Evolutionary conservation across 441 rosid species (phyloP).

Genomic region (Dalechampia spathulata): DNA sequence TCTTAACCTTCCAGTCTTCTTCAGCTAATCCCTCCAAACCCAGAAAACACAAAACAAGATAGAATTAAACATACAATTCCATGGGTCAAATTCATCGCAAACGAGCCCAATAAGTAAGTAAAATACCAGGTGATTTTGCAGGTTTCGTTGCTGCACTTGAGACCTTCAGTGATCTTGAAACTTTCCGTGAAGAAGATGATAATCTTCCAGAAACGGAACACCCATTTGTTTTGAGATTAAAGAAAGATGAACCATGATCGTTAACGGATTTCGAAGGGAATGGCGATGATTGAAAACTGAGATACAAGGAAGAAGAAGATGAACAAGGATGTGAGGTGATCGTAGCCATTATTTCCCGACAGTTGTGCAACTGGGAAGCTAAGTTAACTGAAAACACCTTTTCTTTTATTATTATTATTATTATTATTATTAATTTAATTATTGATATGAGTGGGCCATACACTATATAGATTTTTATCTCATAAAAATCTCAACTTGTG

Average conservation of each 20-base stretch:
- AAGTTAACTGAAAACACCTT: background rate
- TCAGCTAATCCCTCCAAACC: constrained; percentile 65
- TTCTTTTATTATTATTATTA: background rate
- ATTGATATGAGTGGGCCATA: constrained; percentile 15
- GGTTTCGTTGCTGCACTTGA: constrained; percentile 63
- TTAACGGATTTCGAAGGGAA: constrained; percentile 22
- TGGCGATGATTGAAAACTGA: constrained; percentile 22
- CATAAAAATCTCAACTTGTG: constrained; percentile 60
- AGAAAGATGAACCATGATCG: constrained; percentile 5
- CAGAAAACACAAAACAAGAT: constrained; percentile 6
- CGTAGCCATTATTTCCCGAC: constrained; percentile 35
- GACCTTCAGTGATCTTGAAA: constrained; percentile 28
- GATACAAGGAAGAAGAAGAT: constrained; percentile 32
- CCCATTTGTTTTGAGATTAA: constrained; percentile 16
- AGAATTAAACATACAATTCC: too few relatives aligned
- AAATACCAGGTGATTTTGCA: constrained; percentile 73
- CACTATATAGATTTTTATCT: constrained; percentile 9
- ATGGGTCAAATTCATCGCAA: too few relatives aligned
- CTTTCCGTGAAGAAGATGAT: constrained; percentile 11
- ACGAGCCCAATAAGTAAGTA: background rate
- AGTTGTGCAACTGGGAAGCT: background rate
- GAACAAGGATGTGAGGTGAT: constrained; percentile 30
- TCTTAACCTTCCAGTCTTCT: constrained; percentile 86
- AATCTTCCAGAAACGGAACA: constrained; percentile 4
- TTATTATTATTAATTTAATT: constrained; percentile 1